phyloP scores from a whole-genome alignment of 208 protist genomes.

The Herpetomonas samuelpessoai region DNA sequence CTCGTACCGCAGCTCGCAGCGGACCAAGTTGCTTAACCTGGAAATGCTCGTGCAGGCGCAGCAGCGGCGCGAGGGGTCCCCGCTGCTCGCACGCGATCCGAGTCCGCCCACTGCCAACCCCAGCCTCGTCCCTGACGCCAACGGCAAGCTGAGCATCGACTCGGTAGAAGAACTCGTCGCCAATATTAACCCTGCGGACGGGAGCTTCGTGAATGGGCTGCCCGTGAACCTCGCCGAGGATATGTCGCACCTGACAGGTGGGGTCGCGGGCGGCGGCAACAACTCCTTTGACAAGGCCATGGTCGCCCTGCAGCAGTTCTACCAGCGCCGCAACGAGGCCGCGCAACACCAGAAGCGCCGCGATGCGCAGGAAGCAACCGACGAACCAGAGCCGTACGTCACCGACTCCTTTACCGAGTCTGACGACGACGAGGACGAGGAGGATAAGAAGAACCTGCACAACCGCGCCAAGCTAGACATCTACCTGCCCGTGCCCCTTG shows the following conservation, averaged over 20 bases:
- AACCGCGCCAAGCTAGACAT: slow-evolving; percentile 83
- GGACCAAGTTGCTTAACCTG: slow-evolving; percentile 52
- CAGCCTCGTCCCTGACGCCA: slow-evolving; percentile 8
- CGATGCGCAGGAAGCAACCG: not conserved
- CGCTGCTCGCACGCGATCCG: not conserved
- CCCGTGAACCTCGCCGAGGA: slow-evolving; percentile 21
- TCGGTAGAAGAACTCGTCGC: slow-evolving; percentile 31
- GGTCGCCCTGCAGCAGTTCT: slow-evolving; percentile 25
- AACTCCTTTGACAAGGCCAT: slow-evolving; percentile 46
- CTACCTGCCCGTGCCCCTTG: slow-evolving; percentile 69
- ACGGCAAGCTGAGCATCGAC: slow-evolving; percentile 1
- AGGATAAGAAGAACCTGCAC: slow-evolving; percentile 75
- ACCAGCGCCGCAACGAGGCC: slow-evolving; percentile 21
- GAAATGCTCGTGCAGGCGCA: slow-evolving; percentile 33
- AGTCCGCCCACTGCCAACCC: not conserved
- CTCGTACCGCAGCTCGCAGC: slow-evolving; percentile 63
- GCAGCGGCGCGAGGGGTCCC: not conserved
- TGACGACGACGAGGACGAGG: slow-evolving; percentile 61
- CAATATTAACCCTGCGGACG: slow-evolving; percentile 59
- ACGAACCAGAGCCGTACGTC: not conserved
- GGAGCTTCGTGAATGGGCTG: slow-evolving; percentile 45
- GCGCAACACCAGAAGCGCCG: slow-evolving; percentile 13
- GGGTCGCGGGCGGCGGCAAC: slow-evolving; percentile 16
- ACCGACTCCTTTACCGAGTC: slow-evolving; percentile 21
- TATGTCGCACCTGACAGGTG: not conserved